Evolutionary conservation across 1,139 yeast genomes (phyloP), one percentile per base, ranked within the genome.

Genomic region (Kodamaea sp.): DNA sequence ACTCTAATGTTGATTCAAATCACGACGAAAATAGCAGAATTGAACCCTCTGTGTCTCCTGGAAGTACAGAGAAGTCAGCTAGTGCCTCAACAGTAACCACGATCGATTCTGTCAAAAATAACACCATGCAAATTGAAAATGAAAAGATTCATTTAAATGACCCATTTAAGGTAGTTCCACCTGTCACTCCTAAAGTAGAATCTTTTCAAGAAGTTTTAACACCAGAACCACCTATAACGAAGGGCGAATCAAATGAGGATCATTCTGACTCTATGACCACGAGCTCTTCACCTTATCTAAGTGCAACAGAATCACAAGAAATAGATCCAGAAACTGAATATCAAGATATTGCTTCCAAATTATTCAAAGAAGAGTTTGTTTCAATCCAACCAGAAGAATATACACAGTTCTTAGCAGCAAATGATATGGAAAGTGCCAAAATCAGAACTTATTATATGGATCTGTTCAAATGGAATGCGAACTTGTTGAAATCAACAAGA

Each of bases 401-500:
- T 46, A 69, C 73, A 32, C 75, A 68, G 50, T 70, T 66, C 41
- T 51, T 72, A 31, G 73, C 77, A 3, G 62, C 69, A 20, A 63
- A 53, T 40, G 76, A 73, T 46, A 53, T 55, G 5, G 81, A 75
- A 37, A 62, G 70, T 25, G 54, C 58, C 27, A 53, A 57, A 28
- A 67, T 75, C 33, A 57, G 81, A 43, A 58, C 58, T 31, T 55
- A 64, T 41, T 76, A 74, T 52, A 71, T 76, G 79, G 65, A 67
- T 44, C 53, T 67, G 27, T 77, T 75, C 54, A 49, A 58, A 33
- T 77, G 81, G 81, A 65, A 71, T 43, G 49, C 66, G 6, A 73
- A 74, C 43, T 57, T 82, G 34, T 60, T 85, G 43, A 63, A 62
- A 4, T 68, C 89, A 1, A 68, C 88, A 11, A 65, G 92, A 30